Evolutionary conservation across 495 filamentous ascomycete genomes (phyloP).

Genomic region (Aspergillus kassunensis): DNA sequence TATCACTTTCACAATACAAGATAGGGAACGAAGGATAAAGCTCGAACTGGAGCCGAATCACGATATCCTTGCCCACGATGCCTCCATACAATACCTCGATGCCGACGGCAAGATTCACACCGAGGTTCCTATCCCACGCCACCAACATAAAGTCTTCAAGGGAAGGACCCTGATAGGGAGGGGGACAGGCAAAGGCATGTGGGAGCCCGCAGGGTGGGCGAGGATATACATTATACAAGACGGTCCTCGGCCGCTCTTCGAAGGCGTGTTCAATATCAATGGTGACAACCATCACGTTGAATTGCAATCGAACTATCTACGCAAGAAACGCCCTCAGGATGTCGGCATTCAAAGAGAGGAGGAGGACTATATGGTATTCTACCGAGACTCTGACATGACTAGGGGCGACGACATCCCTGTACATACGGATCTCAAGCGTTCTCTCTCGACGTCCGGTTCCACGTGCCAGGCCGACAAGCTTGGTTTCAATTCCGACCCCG

Average conservation of each 20-base stretch:
- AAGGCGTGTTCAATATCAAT: slow-evolving; percentile 80
- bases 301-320: slow-evolving; percentile 65
- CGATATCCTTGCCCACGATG: slow-evolving; percentile 77
- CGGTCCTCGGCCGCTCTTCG: slow-evolving; percentile 75
- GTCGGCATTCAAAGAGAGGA: slow-evolving; percentile 56
- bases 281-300: slow-evolving; percentile 88
- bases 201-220: slow-evolving; percentile 83
- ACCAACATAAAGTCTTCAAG: slow-evolving; percentile 77
- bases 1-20: slow-evolving; percentile 70
- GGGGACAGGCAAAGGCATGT: slow-evolving; percentile 54
- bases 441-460: slow-evolving; percentile 16
- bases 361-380: slow-evolving; percentile 85
- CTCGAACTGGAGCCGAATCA: slow-evolving; percentile 86
- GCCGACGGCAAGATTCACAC: slow-evolving; percentile 59
- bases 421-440: slow-evolving; percentile 53
- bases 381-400: slow-evolving; percentile 81
- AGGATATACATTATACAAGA: slow-evolving; percentile 73
- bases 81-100: slow-evolving; percentile 66
- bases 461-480: slow-evolving; percentile 65
- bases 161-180: slow-evolving; percentile 70
- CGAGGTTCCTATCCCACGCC: slow-evolving; percentile 62
- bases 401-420: slow-evolving; percentile 12
- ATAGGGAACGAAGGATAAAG: slow-evolving; percentile 64
- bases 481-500: slow-evolving; percentile 62
- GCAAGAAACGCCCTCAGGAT: slow-evolving; percentile 71